Evolutionary conservation across 139 green algal genomes (phyloP), one percentile per base, ranked within the genome.

Genomic region (Chlorella sorokiniana): DNA sequence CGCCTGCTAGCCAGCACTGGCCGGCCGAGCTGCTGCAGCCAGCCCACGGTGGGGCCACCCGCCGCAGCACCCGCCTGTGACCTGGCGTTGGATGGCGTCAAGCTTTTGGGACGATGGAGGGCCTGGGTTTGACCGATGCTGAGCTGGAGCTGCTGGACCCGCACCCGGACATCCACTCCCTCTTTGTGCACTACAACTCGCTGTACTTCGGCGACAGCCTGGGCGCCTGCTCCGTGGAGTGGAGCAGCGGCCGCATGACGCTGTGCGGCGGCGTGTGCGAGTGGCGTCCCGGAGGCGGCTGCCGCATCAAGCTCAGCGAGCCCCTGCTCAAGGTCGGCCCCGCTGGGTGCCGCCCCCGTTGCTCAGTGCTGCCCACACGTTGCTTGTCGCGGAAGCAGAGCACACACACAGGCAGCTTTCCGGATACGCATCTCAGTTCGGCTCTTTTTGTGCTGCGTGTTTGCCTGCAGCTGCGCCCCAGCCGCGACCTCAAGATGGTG

Each of bases 241-340:
- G 94, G 94, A 92, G 84, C 78, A 91, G 74, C 27, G 76, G 48
- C 4, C 80, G 92, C 3, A 97, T 97, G 94, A 97, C 94, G 0
- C 59, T 86, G 85, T 97, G 86, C 85, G 93, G 91, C 7, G 93
- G 93, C 16, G 81, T 89, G 2, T 97, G 93, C 74, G 62, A 87
- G 59, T 92, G 80, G 44, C 52, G 84, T 1, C 76, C 69, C 0
- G 73, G 74, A 0, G 86, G 89, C 67, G 94, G 92, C 62, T 94
- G 90, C 67, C 41, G 78, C 29, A 94, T 97, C 78, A 89, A 86
- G 80, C 84, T 98, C 54, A 93, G 86, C 0, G 84, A 95, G 83
- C 94, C 94, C 0, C 45, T 98, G 56, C 89, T 97, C 23, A 92
- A 92, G 80, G 85, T 88, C 22, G 23, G 59, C 37, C 11, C 0